phyloP scores from a whole-genome alignment of 2,329 filamentous ascomycete species.

The Fusarium foetens region DNA sequence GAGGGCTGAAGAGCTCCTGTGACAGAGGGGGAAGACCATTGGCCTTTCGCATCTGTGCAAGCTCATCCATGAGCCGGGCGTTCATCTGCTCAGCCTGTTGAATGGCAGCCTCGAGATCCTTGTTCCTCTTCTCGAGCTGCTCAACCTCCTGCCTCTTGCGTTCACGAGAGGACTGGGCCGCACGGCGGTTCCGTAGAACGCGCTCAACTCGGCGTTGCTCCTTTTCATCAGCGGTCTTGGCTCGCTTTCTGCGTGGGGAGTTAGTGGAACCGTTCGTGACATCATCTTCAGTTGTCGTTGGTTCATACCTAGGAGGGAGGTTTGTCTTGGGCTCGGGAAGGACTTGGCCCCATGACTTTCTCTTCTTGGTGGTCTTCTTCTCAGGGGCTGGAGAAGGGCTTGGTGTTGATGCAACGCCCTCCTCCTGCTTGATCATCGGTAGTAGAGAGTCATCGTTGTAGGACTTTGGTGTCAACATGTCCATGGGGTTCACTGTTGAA shows the following conservation, averaged over 20 bases:
- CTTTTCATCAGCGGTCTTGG: constrained; percentile 99
- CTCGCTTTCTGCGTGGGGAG: constrained; percentile 76
- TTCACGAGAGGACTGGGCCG: constrained; percentile 95
- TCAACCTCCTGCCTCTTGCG: constrained; percentile 91
- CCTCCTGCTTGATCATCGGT: constrained; percentile 28
- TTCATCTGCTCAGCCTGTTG: constrained; percentile 67
- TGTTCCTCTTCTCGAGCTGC: constrained; percentile 80
- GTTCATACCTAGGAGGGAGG: constrained; percentile 81
- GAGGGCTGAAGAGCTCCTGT: constrained; percentile 65
- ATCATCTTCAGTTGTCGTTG: not conserved
- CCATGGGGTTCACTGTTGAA: constrained; percentile 56
- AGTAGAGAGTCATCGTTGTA: constrained; percentile 45
- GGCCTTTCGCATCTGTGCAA: constrained; percentile 60
- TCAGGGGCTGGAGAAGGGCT: constrained; percentile 49
- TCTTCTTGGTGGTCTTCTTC: constrained; percentile 87
- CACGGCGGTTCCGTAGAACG: constrained; percentile 93
- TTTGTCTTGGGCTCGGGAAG: constrained; percentile 97
- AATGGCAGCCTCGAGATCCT: constrained; percentile 73
- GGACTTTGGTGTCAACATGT: constrained; percentile 62
- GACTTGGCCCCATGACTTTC: constrained; percentile 98
- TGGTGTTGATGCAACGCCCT: constrained; percentile 35
- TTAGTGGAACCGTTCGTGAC: constrained; percentile 35
- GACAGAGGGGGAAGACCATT: constrained; percentile 65
- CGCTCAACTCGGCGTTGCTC: constrained; percentile 97
- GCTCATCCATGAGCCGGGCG: constrained; percentile 59